These are phyloP conservation scores for Eucalyptus pauciflora DNA, from an alignment of 345 rosid genomes.

Conservation along the genomic window DNA sequence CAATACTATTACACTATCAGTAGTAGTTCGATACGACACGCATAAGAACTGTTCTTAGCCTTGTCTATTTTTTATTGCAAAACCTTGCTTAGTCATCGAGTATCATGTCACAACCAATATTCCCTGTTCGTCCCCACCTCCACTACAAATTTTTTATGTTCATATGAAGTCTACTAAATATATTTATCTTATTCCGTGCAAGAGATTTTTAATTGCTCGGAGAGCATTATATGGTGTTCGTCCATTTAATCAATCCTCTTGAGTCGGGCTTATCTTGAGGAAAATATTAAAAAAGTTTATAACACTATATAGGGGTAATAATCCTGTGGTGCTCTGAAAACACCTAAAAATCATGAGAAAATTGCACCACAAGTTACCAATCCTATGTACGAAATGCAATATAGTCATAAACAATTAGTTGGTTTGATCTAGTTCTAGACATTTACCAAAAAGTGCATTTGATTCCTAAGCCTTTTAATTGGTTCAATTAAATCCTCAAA, in stretches of 20 bases:
- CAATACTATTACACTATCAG: neutral
- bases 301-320: neutral
- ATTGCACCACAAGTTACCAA: neutral
- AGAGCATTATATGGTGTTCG: neutral
- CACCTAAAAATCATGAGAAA: neutral
- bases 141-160: neutral
- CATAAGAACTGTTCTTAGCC: neutral
- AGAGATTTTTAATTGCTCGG: neutral
- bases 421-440: neutral
- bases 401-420: neutral
- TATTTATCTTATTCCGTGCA: neutral
- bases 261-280: neutral
- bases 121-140: neutral
- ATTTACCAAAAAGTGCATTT: neutral
- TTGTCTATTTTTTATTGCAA: neutral
- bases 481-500: neutral
- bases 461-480: neutral
- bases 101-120: slow-evolving; percentile 20
- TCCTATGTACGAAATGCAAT: neutral
- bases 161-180: neutral
- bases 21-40: neutral
- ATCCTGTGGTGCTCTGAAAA: neutral
- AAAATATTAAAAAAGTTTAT: neutral
- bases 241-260: neutral
- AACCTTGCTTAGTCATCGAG: slow-evolving; percentile 5